Evolutionary conservation across 352 stramenopile genomes (phyloP).

Genomic region (Phytophthora podocarpi): DNA sequence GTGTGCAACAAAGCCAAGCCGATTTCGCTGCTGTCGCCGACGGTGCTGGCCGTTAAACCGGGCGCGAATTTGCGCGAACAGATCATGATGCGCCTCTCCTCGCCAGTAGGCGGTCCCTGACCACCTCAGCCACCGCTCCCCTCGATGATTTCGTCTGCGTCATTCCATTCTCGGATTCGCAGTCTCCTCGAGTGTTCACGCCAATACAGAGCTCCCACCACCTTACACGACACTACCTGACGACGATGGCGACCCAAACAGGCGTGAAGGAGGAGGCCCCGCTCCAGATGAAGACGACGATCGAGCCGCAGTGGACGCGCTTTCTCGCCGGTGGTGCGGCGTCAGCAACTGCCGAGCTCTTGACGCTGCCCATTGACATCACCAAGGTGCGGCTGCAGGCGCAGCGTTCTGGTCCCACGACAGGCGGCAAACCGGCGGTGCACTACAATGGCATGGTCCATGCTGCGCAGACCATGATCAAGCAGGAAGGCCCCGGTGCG

Average conservation of each 20-base stretch:
- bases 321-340: constrained; percentile 74
- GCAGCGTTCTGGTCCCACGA: constrained; percentile 45
- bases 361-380: constrained; percentile 87
- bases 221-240: background rate
- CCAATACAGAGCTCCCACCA: background rate
- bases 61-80: constrained; percentile 8
- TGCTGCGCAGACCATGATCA: constrained; percentile 65
- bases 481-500: constrained; percentile 61
- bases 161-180: constrained; percentile 28
- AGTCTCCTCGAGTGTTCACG: background rate
- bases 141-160: background rate
- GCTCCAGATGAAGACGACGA: constrained; percentile 45
- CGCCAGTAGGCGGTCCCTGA: constrained; percentile 11
- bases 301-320: constrained; percentile 69
- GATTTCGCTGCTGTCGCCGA: constrained; percentile 24
- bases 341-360: constrained; percentile 74
- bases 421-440: constrained; percentile 36
- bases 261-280: constrained; percentile 34
- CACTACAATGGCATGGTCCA: constrained; percentile 85
- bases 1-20: constrained; percentile 25
- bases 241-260: constrained; percentile 42
- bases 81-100: constrained; percentile 30
- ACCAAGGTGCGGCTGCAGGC: constrained; percentile 87
- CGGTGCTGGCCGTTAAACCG: constrained; percentile 16
- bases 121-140: constrained; percentile 9